Percentiles rank a stretch among this genome's conserved stretches.
Evolutionary conservation across 1,284 basidiomycete species (phyloP).

Genomic region (Exsudoporus floridanus): DNA sequence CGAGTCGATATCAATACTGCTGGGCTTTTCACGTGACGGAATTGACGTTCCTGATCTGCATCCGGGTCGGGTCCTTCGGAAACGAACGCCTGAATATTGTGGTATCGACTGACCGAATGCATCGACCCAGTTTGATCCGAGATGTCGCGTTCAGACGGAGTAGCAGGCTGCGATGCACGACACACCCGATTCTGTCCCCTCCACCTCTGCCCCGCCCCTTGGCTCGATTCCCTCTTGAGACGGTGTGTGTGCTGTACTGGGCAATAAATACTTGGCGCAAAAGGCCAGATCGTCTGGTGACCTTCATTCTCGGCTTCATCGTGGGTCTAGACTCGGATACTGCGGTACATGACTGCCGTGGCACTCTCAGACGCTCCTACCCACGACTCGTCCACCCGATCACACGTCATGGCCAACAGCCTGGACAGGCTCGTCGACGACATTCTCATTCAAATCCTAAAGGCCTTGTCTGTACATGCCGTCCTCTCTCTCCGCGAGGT

Average conservation of each 20-base stretch:
- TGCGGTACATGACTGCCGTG: background rate
- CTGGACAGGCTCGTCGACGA: slow-evolving; percentile 31
- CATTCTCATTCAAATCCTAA: slow-evolving; percentile 22
- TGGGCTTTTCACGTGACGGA: slow-evolving; percentile 2
- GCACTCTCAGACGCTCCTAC: slow-evolving; percentile 5
- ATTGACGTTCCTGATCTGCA: background rate
- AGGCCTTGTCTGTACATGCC: slow-evolving; percentile 10
- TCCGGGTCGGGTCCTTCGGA: slow-evolving; percentile 2
- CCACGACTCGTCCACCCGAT: background rate
- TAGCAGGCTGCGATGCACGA: background rate
- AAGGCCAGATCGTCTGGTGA: background rate
- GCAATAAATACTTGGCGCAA: slow-evolving; percentile 1
- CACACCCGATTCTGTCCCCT: background rate
- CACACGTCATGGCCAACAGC: slow-evolving; percentile 5
- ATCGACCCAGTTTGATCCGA: slow-evolving; percentile 10
- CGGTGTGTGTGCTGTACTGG: background rate
- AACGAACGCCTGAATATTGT: background rate
- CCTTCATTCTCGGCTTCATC: background rate
- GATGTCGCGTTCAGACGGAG: background rate
- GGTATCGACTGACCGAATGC: slow-evolving; percentile 2
- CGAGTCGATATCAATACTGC: too few species aligned
- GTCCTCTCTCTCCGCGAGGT: slow-evolving; percentile 27
- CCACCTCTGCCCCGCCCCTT: background rate
- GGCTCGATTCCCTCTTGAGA: background rate
- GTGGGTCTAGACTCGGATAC: slow-evolving; percentile 3